These are phyloP conservation scores for Penicillium robsamsonii DNA, from an alignment of 495 filamentous ascomycete species.

Conservation along the genomic window DNA sequence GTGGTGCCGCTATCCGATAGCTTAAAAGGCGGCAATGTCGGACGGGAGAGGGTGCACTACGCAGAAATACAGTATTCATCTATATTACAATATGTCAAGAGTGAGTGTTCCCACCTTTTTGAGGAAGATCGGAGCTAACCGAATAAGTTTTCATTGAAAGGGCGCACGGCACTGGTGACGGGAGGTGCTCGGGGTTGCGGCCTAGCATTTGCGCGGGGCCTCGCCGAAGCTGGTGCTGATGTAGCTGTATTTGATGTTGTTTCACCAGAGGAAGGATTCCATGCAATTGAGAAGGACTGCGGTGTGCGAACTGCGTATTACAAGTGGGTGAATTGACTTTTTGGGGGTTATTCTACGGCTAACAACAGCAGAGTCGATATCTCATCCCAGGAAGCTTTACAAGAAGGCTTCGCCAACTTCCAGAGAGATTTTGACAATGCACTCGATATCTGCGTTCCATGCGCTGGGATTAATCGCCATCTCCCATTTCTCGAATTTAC, in stretches of 20 bases:
- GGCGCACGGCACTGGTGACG: slow-evolving; percentile 76
- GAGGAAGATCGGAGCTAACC: slow-evolving; percentile 7
- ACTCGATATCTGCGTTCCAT: slow-evolving; percentile 43
- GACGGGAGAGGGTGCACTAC: not conserved
- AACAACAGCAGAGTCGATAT: slow-evolving; percentile 53
- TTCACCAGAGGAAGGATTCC: slow-evolving; percentile 28
- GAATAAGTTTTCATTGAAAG: slow-evolving; percentile 38
- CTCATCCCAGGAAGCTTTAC: slow-evolving; percentile 59
- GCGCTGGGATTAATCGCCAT: slow-evolving; percentile 42
- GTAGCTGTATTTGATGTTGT: slow-evolving; percentile 63
- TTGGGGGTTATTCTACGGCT: slow-evolving; percentile 44
- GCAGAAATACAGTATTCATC: not conserved
- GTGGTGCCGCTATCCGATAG: slow-evolving; percentile 10
- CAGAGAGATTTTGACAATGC: slow-evolving; percentile 39
- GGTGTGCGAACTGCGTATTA: slow-evolving; percentile 41
- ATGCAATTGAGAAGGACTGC: slow-evolving; percentile 30
- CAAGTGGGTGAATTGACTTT: slow-evolving; percentile 53
- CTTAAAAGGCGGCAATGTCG: slow-evolving; percentile 11
- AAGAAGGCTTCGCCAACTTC: slow-evolving; percentile 50
- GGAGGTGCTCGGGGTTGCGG: slow-evolving; percentile 83
- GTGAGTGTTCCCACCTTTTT: not conserved
- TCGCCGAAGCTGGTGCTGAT: slow-evolving; percentile 84
- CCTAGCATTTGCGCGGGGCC: slow-evolving; percentile 68
- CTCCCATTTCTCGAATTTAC: slow-evolving; percentile 40
- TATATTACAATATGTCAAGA: slow-evolving; percentile 15